phyloP scores from a whole-genome alignment of 1,139 yeast species.

The Wickerhamomyces sp. region DNA sequence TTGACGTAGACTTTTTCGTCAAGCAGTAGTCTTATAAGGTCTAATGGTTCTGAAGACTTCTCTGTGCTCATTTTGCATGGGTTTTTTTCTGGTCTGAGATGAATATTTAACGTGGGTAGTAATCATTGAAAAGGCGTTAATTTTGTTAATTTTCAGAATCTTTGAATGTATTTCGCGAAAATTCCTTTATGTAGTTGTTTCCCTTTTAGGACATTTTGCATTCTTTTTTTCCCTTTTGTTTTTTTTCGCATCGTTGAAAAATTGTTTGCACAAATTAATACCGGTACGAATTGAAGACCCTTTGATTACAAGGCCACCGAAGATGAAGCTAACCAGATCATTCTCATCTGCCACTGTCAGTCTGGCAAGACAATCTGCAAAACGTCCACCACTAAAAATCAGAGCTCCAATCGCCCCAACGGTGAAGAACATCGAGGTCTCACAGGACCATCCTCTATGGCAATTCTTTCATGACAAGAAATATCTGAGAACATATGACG shows the following conservation, averaged over 20 bases:
- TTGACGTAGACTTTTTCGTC: slow-evolving; percentile 88
- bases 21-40: slow-evolving; percentile 76
- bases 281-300: neutral
- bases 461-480: slow-evolving; percentile 72
- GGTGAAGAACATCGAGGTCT: slow-evolving; percentile 62
- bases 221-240: neutral
- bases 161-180: neutral
- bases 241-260: neutral
- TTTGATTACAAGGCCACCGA: neutral
- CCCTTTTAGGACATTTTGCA: neutral
- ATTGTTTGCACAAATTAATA: neutral
- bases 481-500: slow-evolving; percentile 55
- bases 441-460: slow-evolving; percentile 93
- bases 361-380: slow-evolving; percentile 10
- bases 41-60: slow-evolving; percentile 62
- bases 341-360: neutral
- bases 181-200: neutral
- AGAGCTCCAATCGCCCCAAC: slow-evolving; percentile 88
- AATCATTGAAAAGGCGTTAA: neutral
- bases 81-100: too few relatives aligned
- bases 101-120: too few relatives aligned
- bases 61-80: slow-evolving; percentile 14
- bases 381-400: slow-evolving; percentile 37
- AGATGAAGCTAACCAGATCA: neutral
- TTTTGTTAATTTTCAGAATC: neutral